phyloP scores from a whole-genome alignment of 345 rosid genomes.

The Lepidium aucheri region DNA sequence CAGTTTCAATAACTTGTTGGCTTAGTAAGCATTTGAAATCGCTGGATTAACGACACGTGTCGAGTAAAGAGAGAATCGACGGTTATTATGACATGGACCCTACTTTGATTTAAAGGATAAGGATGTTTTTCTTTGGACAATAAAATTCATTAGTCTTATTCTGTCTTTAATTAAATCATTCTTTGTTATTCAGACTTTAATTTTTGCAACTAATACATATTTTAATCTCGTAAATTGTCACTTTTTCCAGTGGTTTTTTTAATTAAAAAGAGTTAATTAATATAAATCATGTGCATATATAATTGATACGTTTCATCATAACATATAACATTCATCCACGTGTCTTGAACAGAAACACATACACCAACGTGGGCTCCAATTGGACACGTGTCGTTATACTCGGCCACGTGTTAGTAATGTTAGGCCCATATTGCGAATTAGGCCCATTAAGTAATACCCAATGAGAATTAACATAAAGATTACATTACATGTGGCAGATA shows the following conservation, averaged over 20 bases:
- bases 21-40: constrained; percentile 14
- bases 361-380: background rate
- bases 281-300: background rate
- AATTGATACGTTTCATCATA: background rate
- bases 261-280: background rate
- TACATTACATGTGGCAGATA: background rate
- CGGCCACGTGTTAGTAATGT: background rate
- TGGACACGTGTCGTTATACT: background rate
- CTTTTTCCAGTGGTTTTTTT: background rate
- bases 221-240: background rate
- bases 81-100: constrained; percentile 3
- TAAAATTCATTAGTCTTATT: constrained; percentile 22
- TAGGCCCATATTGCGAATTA: background rate
- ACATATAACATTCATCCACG: background rate
- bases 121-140: background rate
- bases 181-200: constrained; percentile 8
- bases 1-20: constrained; percentile 20
- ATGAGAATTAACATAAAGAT: background rate
- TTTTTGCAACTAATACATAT: background rate
- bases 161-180: constrained; percentile 4
- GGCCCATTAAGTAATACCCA: background rate
- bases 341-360: no score
- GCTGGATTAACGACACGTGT: constrained; percentile 19
- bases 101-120: constrained; percentile 10
- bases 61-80: background rate